These are phyloP conservation scores for Musa balbisiana DNA, from an alignment of 202 grass and related monocot genomes.

Conservation along the genomic window DNA sequence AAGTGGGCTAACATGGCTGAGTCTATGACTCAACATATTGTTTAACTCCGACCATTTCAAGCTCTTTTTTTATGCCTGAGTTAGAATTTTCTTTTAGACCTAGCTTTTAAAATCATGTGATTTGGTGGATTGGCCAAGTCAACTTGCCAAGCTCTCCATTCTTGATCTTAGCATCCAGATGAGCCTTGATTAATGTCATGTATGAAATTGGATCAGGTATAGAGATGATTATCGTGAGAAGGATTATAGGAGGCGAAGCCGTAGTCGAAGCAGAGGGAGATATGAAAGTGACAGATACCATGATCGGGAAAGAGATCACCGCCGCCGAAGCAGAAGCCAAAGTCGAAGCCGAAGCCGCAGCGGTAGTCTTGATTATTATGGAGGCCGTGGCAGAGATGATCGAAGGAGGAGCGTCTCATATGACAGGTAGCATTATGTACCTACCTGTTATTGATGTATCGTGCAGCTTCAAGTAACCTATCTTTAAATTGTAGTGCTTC, in stretches of 20 bases:
- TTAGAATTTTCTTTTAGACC: too few relatives aligned
- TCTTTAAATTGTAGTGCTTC: slow-evolving; percentile 27
- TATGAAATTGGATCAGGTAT: slow-evolving; percentile 20
- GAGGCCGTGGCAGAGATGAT: slow-evolving; percentile 30
- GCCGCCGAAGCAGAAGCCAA: slow-evolving; percentile 45
- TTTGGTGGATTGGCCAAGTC: too few relatives aligned
- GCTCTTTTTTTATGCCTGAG: too few relatives aligned
- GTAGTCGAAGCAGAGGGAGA: slow-evolving; percentile 49
- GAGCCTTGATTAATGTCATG: not conserved
- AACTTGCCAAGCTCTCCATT: not conserved
- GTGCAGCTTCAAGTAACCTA: not conserved
- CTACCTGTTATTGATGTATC: not conserved
- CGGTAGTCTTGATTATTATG: slow-evolving; percentile 36
- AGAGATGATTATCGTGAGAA: slow-evolving; percentile 55
- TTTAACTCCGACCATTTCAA: too few relatives aligned
- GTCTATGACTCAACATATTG: too few relatives aligned
- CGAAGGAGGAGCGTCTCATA: slow-evolving; percentile 24
- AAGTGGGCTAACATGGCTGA: too few relatives aligned
- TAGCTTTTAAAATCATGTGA: too few relatives aligned
- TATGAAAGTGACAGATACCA: slow-evolving; percentile 27
- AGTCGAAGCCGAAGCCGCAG: slow-evolving; percentile 48
- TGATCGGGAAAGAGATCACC: slow-evolving; percentile 43
- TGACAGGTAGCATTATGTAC: slow-evolving; percentile 7
- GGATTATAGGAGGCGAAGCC: slow-evolving; percentile 44
- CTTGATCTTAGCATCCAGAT: not conserved